Evolutionary conservation across 2,329 filamentous ascomycete species (phyloP).

Genomic region (Colletotrichum abscissum): DNA sequence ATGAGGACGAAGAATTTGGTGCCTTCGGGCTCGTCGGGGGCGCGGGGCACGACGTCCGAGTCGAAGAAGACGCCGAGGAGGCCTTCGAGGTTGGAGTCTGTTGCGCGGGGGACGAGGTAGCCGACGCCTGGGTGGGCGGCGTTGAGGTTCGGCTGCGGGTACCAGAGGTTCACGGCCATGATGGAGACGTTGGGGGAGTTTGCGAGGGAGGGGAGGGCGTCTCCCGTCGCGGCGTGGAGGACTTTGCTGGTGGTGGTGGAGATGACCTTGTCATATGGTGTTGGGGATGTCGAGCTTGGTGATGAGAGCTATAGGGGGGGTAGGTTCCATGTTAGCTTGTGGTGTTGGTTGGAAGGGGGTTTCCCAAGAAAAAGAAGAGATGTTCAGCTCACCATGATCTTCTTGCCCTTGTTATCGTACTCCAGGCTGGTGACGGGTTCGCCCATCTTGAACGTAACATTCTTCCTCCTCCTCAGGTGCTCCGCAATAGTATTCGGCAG

Average conservation of each 20-base stretch:
- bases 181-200: conserved; percentile 78
- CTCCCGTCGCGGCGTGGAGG: conserved; percentile 51
- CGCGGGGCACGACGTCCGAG: conserved; percentile 64
- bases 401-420: conserved; percentile 48
- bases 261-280: conserved; percentile 67
- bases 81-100: conserved; percentile 82
- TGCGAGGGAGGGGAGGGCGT: conserved; percentile 59
- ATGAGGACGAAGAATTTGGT: conserved; percentile 85
- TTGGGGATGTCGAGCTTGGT: conserved; percentile 35
- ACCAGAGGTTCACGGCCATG: conserved; percentile 94
- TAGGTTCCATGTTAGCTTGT: neutral
- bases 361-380: neutral
- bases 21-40: conserved; percentile 42
- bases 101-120: conserved; percentile 86
- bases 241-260: conserved; percentile 69
- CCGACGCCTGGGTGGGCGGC: conserved; percentile 79
- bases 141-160: conserved; percentile 71
- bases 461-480: conserved; percentile 61
- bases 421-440: conserved; percentile 60
- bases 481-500: conserved; percentile 66
- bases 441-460: conserved; percentile 68
- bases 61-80: conserved; percentile 95
- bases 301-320: conserved; percentile 46
- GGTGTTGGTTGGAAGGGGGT: too few relatives aligned
- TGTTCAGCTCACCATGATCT: conserved; percentile 53